Evolutionary conservation across 1,284 basidiomycete genomes (phyloP).

Genomic region (Ustilago curta): DNA sequence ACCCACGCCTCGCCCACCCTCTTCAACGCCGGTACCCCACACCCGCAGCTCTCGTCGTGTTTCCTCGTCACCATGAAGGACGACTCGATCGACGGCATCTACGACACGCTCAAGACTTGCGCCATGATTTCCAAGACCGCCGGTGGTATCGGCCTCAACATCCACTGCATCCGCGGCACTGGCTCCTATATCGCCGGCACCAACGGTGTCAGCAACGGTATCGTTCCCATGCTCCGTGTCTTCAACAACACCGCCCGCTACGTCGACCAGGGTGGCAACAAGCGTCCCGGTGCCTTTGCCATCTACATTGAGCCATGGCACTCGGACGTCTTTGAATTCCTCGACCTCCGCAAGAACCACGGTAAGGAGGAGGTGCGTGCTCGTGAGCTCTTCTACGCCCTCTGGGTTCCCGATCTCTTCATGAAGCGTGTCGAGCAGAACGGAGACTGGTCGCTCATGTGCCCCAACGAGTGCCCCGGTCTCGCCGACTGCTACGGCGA

Average conservation of each 20-base stretch:
- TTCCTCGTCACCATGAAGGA: conserved; percentile 99
- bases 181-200: conserved; percentile 90
- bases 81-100: conserved; percentile 98
- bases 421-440: conserved; percentile 73
- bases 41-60: conserved; percentile 95
- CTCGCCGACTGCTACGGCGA: conserved; percentile 90
- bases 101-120: conserved; percentile 97
- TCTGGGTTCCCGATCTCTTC: conserved; percentile 98
- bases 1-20: conserved; percentile 98
- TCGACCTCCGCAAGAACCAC: conserved; percentile 98
- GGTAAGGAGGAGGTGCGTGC: conserved; percentile 98
- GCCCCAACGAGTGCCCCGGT: conserved; percentile 93
- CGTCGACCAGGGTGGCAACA: conserved; percentile 99
- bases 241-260: conserved; percentile 99
- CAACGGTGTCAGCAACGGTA: conserved; percentile 98
- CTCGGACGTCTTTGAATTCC: conserved; percentile 95
- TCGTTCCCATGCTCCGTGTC: conserved; percentile 98
- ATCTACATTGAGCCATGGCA: conserved; percentile 99
- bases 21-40: conserved; percentile 97
- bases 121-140: conserved; percentile 99
- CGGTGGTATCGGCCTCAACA: conserved; percentile 95
- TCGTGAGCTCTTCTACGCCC: conserved; percentile 96
- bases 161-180: conserved; percentile 96
- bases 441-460: conserved; percentile 95
- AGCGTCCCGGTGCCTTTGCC: conserved; percentile 97